phyloP scores from a whole-genome alignment of 2,329 filamentous ascomycete species.

The Beauveria varroae region DNA sequence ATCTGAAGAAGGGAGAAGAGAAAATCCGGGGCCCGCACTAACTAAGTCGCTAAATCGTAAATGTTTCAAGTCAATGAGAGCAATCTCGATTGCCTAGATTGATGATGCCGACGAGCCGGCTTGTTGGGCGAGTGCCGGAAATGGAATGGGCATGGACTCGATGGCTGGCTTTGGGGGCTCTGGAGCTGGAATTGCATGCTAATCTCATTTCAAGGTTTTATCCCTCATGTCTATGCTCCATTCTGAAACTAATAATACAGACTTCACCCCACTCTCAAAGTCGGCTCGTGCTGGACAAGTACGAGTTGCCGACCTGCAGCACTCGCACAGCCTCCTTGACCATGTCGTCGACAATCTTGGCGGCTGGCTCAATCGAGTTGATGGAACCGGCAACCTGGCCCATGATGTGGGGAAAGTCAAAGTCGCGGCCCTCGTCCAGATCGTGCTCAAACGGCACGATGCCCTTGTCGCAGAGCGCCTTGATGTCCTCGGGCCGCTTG shows the following conservation, averaged over 20 bases:
- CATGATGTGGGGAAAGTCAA: slow-evolving; percentile 87
- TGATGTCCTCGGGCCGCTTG: slow-evolving; percentile 63
- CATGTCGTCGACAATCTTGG: slow-evolving; percentile 85
- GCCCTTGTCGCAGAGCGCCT: slow-evolving; percentile 65
- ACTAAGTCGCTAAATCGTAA: no score
- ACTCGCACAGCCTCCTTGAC: slow-evolving; percentile 65
- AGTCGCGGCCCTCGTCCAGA: slow-evolving; percentile 70
- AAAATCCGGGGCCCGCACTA: no score
- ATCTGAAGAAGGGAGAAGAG: no score
- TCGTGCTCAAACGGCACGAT: slow-evolving; percentile 78
- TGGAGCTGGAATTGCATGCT: no score
- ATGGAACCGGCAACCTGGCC: slow-evolving; percentile 84
- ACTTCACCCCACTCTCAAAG: slow-evolving; percentile 20
- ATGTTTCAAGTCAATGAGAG: no score
- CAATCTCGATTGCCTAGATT: no score
- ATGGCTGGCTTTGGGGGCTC: no score
- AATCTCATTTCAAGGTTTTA: background rate
- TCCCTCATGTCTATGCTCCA: background rate
- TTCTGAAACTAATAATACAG: background rate
- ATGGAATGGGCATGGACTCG: no score
- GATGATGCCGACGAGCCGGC: no score
- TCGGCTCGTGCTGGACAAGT: slow-evolving; percentile 44
- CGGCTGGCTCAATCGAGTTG: slow-evolving; percentile 68
- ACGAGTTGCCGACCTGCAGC: slow-evolving; percentile 54
- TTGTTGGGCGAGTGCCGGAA: no score